Evolutionary conservation across 2,329 filamentous ascomycete genomes (phyloP).

Genomic region (Pseudogymnoascus sp.): DNA sequence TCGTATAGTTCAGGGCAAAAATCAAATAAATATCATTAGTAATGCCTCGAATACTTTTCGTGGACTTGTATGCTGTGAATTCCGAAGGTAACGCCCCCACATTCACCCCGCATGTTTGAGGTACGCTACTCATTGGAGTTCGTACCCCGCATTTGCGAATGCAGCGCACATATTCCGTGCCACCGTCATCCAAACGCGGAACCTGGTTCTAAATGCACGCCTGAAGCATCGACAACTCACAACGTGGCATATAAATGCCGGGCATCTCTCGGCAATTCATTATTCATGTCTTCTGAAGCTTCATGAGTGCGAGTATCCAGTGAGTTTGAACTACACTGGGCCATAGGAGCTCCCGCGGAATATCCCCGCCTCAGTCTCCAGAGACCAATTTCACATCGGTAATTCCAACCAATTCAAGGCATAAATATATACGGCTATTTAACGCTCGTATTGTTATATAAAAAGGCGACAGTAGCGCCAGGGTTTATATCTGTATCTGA

Average conservation of each 20-base stretch:
- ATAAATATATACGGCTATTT: background rate
- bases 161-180: background rate
- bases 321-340: background rate
- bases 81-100: background rate
- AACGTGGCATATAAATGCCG: background rate
- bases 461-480: background rate
- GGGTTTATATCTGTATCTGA: background rate
- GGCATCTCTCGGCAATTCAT: background rate
- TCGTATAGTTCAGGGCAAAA: background rate
- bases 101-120: background rate
- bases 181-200: slow-evolving; percentile 2
- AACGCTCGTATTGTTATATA: background rate
- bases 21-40: background rate
- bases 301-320: background rate
- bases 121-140: background rate
- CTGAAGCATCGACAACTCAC: background rate
- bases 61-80: background rate
- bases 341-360: background rate
- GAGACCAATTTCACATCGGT: background rate
- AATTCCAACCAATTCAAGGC: background rate
- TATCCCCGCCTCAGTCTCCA: background rate
- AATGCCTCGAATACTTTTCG: background rate
- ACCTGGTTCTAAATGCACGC: background rate
- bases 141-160: background rate
- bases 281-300: background rate